Conservation (phyloP, 225 moss, liverwort and hornwort genomes). For the Ulota crispa region DNA sequence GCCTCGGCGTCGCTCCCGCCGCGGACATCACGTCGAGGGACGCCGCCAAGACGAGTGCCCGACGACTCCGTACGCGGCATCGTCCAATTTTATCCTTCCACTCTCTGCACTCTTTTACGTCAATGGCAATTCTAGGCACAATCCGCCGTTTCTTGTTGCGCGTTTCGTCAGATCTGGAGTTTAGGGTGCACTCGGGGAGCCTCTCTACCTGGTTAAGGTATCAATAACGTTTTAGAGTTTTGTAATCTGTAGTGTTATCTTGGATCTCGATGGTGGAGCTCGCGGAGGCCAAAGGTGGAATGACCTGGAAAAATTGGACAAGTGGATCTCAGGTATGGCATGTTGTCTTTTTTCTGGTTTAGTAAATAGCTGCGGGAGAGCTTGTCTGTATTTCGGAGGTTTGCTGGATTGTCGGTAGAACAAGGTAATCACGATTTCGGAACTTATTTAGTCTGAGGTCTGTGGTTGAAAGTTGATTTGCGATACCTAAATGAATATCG, state of each 20-base stretch:
- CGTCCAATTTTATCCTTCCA: neutral
- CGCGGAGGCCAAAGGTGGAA: neutral
- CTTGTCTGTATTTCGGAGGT: neutral
- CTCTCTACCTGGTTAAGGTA: neutral
- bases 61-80: neutral
- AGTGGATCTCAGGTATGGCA: neutral
- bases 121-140: neutral
- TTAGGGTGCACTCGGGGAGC: neutral
- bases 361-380: neutral
- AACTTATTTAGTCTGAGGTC: neutral
- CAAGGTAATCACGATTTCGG: neutral
- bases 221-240: neutral
- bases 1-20: neutral
- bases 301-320: neutral
- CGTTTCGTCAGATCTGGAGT: neutral
- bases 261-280: neutral
- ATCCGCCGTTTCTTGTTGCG: neutral
- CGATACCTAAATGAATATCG: neutral
- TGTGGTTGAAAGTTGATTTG: neutral
- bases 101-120: neutral
- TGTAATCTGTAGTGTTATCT: neutral
- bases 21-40: neutral
- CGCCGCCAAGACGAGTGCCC: neutral
- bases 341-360: neutral
- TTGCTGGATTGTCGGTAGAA: neutral